Percentiles rank a stretch among this genome's conserved stretches.
phyloP scores from a whole-genome alignment of 768 basidiomycete species.

The Imleria badia region DNA sequence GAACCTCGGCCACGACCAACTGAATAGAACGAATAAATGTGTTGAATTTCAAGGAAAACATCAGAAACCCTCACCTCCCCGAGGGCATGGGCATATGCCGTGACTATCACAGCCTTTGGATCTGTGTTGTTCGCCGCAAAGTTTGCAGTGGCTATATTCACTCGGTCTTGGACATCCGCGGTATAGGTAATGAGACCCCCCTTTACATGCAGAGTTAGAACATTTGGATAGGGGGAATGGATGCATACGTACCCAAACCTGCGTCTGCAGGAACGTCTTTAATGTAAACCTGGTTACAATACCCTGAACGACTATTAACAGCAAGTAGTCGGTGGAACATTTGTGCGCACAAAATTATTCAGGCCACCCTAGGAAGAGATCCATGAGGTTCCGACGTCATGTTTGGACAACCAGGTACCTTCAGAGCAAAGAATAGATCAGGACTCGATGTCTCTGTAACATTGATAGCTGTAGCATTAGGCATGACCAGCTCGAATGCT shows the following conservation, averaged over 20 bases:
- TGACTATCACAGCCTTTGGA: slow-evolving; percentile 35
- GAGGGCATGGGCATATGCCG: slow-evolving; percentile 35
- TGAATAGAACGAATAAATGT: neutral
- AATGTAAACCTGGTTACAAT: slow-evolving; percentile 59
- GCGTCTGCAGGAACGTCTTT: slow-evolving; percentile 49
- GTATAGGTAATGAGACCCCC: slow-evolving; percentile 44
- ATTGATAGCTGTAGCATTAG: slow-evolving; percentile 39
- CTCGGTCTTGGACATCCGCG: neutral
- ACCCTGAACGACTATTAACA: slow-evolving; percentile 35
- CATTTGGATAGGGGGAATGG: neutral
- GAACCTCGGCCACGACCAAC: slow-evolving; percentile 24
- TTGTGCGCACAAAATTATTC: slow-evolving; percentile 52
- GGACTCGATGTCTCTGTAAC: slow-evolving; percentile 35
- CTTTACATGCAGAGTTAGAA: slow-evolving; percentile 27
- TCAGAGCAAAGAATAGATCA: slow-evolving; percentile 45
- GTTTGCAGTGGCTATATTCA: slow-evolving; percentile 10
- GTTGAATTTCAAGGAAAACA: neutral
- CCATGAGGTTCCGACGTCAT: neutral
- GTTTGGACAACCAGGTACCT: slow-evolving; percentile 23
- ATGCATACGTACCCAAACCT: slow-evolving; percentile 50
- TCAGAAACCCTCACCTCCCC: neutral
- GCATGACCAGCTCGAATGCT: slow-evolving; percentile 55
- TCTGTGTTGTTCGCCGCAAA: slow-evolving; percentile 10
- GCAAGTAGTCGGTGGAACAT: neutral
- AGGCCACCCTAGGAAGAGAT: slow-evolving; percentile 46